These are phyloP conservation scores for Quercus phellos DNA, from an alignment of 331 rosid species.

Conservation along the genomic window DNA sequence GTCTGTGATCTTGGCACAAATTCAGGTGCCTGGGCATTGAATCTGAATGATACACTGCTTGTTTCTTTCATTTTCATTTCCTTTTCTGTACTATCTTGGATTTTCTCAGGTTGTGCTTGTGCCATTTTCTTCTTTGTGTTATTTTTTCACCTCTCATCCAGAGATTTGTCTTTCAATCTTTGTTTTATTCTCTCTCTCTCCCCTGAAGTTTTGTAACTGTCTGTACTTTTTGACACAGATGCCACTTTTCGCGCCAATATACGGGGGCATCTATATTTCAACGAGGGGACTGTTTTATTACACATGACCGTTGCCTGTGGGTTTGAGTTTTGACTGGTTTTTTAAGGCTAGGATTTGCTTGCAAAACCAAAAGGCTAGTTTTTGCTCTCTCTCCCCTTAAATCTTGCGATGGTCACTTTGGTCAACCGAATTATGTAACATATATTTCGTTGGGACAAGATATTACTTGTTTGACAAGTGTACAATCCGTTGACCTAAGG, in stretches of 20 bases:
- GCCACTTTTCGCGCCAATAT: conserved; percentile 61
- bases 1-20: conserved; percentile 81
- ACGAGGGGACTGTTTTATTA: conserved; percentile 21
- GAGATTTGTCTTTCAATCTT: not conserved
- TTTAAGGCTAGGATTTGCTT: conserved; percentile 26
- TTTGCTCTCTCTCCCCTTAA: conserved; percentile 2
- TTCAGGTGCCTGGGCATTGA: conserved; percentile 92
- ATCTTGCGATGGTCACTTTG: conserved; percentile 2
- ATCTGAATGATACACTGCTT: conserved; percentile 42
- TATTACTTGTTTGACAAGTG: not conserved
- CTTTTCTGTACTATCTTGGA: conserved; percentile 25
- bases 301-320: conserved; percentile 37
- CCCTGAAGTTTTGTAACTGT: conserved; percentile 38
- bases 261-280: conserved; percentile 31
- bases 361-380: not conserved
- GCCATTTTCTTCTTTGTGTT: conserved; percentile 34
- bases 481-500: not conserved
- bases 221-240: conserved; percentile 29
- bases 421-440: not conserved
- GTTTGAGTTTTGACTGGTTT: conserved; percentile 45
- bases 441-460: not conserved
- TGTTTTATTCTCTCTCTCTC: not conserved
- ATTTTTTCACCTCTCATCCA: not conserved
- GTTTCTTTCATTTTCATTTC: conserved; percentile 28
- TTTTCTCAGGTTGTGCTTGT: conserved; percentile 47